These are phyloP conservation scores for Sphaerobolus stellatus DNA, from an alignment of 1,284 basidiomycete genomes.

Conservation along the genomic window DNA sequence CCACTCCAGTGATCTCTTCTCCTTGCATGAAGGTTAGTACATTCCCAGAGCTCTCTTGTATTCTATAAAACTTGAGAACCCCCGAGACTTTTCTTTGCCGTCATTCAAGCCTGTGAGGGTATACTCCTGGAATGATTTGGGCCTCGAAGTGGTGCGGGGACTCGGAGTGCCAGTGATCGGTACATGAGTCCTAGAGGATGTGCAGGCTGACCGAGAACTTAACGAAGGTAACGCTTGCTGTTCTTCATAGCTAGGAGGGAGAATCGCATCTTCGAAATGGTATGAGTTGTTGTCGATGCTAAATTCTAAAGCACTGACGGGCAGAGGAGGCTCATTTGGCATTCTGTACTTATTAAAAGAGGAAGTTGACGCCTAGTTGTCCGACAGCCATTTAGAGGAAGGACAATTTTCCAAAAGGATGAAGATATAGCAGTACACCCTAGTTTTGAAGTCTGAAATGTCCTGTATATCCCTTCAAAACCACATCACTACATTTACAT, in stretches of 20 bases:
- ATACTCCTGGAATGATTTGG: not conserved
- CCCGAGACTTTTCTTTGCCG: constrained; percentile 35
- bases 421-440: too few relatives aligned
- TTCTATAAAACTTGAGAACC: constrained; percentile 31
- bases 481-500: too few relatives aligned
- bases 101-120: constrained; percentile 8
- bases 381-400: too few relatives aligned
- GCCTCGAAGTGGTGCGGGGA: not conserved
- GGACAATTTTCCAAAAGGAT: too few relatives aligned
- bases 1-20: constrained; percentile 43
- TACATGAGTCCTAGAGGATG: too few relatives aligned
- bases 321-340: not conserved
- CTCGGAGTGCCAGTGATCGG: too few relatives aligned
- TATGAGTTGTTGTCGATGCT: too few relatives aligned
- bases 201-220: too few relatives aligned
- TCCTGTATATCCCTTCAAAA: too few relatives aligned
- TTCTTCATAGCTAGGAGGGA: constrained; percentile 3
- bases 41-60: constrained; percentile 24
- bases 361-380: too few relatives aligned
- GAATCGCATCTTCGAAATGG: not conserved
- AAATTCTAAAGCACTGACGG: constrained; percentile 2
- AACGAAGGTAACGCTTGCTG: not conserved
- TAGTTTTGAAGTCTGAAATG: too few relatives aligned
- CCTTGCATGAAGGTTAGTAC: constrained; percentile 44
- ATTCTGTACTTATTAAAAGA: not conserved